Evolutionary conservation across 805 yeast species (phyloP), one percentile per base, ranked within the genome.

Genomic region (Lipomyces lipofer): DNA sequence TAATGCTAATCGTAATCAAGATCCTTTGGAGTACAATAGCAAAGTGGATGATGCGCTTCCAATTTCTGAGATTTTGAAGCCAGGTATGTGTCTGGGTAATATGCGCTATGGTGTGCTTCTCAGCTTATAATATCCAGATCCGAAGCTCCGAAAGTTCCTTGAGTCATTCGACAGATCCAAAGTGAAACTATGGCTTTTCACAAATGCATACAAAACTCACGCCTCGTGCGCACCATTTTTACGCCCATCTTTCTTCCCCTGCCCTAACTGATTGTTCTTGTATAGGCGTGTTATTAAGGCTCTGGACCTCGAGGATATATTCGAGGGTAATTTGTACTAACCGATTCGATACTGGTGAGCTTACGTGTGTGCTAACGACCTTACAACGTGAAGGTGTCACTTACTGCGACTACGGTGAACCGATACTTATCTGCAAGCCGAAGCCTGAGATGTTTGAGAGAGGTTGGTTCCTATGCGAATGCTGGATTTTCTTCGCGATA

Each of bases 41-140:
- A 79, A 85, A 63, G 98, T 92, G 13, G 99, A 92, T 71, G 99
- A 92, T 68, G 84, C 97, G 0, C 75, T 92, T 44, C 97, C 97
- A 7, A 76, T 92, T 65, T 91, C 88, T 56, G 74, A 79, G 48
- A 84, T 90, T n/a, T 75, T 92, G 52, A 69, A 74, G 47, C 95
- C 91, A 43, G 53, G 63, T 59, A 35, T n/a, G 50, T n/a, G n/a
- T 9, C 15, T 39, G 22, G 22, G n/a, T 9, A 13, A 19, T 24
- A 5, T 43, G 22, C 39, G 7, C 33, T 10, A 13, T 27, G 9
- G 9, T 43, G 15, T 19, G 8, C 29, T 25, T 2, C 4, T 29
- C 8, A 32, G 12, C 32, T 13, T 21, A 36, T 36, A 21, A n/a
- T n/a, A 25, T 35, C 15, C 88, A 45, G 74, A 71, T 52, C 68